Evolutionary conservation across 371 early-diverging fungal species (phyloP).

Genomic region (Chytridiales sp.): DNA sequence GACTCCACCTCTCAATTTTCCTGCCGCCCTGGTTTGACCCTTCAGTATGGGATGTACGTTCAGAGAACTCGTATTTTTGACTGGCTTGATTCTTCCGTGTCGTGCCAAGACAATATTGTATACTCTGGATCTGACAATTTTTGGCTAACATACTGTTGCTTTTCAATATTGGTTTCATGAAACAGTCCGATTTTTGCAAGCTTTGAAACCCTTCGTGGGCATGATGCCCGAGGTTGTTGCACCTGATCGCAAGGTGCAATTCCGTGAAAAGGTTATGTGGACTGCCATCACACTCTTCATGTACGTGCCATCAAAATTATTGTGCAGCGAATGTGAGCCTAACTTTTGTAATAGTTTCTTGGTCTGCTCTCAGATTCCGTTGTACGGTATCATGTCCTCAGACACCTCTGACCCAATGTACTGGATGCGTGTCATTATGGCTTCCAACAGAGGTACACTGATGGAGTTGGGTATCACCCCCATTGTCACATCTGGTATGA

Average conservation of each 20-base stretch:
- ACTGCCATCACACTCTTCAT: constrained; percentile 97
- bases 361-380: constrained; percentile 99
- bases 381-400: constrained; percentile 99
- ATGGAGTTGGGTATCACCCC: constrained; percentile 99
- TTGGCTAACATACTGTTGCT: too few species aligned
- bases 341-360: constrained; percentile 60
- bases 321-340: not conserved
- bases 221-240: constrained; percentile 97
- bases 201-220: constrained; percentile 98
- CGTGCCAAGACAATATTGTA: too few species aligned
- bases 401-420: constrained; percentile 98
- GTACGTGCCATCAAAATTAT: not conserved
- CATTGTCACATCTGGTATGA: constrained; percentile 99
- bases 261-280: constrained; percentile 98
- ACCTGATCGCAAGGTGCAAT: constrained; percentile 97
- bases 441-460: constrained; percentile 99
- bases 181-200: constrained; percentile 86
- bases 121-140: too few species aligned
- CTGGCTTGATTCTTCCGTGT: too few species aligned
- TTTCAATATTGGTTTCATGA: too few species aligned
- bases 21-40: too few species aligned
- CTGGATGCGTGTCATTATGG: constrained; percentile 99
- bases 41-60: too few species aligned
- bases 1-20: too few species aligned
- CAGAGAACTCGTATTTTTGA: too few species aligned